A percentile compares a stretch with the other conserved stretches of the same genome.
Evolutionary conservation across 1,284 basidiomycete genomes (phyloP).

Genomic region (Fomitopsis pinicola): DNA sequence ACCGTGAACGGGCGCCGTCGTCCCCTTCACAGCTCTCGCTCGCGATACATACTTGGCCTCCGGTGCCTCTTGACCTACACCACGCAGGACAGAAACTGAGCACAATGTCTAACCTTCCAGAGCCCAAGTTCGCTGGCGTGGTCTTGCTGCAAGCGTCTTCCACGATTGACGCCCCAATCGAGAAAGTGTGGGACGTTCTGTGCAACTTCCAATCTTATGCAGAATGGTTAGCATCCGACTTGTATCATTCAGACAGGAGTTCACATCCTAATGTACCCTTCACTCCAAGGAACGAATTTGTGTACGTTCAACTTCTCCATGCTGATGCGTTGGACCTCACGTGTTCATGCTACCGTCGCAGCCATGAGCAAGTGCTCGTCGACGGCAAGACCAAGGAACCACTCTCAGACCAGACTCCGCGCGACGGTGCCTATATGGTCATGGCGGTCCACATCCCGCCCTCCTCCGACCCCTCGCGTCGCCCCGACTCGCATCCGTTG

Average conservation of each 20-base stretch:
- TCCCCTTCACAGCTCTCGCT: too few relatives aligned
- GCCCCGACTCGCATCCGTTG: constrained; percentile 22
- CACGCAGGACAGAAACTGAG: too few relatives aligned
- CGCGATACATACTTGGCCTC: too few relatives aligned
- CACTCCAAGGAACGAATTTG: constrained; percentile 58
- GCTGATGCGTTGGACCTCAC: background rate
- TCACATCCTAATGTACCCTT: background rate
- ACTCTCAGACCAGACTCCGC: constrained; percentile 44
- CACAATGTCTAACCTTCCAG: constrained; percentile 13
- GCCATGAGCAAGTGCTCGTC: constrained; percentile 50
- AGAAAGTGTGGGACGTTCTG: constrained; percentile 45
- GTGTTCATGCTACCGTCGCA: constrained; percentile 18
- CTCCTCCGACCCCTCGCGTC: constrained; percentile 35
- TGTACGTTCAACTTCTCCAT: constrained; percentile 33
- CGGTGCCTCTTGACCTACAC: too few relatives aligned
- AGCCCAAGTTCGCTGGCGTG: constrained; percentile 22
- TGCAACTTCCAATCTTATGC: constrained; percentile 45
- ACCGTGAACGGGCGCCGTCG: too few relatives aligned
- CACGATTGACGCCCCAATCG: constrained; percentile 42
- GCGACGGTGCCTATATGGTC: constrained; percentile 40
- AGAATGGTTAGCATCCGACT: constrained; percentile 38
- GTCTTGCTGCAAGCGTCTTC: constrained; percentile 35
- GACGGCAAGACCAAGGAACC: constrained; percentile 35
- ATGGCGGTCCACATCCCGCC: constrained; percentile 60
- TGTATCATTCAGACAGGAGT: background rate